Conservation (phyloP, 305 asterid species). For the Stenogyne calaminthoides region DNA sequence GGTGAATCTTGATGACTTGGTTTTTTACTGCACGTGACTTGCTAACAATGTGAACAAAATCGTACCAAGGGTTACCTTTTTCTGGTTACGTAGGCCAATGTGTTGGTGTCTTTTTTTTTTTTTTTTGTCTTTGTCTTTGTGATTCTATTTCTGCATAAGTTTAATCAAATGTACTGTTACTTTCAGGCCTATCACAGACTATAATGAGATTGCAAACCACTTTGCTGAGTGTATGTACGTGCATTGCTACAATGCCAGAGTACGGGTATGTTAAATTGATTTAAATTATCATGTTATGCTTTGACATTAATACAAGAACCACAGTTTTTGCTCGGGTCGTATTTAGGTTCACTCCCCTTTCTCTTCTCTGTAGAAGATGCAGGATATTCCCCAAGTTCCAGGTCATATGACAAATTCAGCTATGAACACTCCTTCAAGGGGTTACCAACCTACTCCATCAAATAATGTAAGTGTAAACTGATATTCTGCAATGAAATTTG, state of each 20-base stretch:
- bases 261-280: slow-evolving; percentile 53
- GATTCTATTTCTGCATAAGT: slow-evolving; percentile 1
- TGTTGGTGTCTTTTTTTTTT: not conserved
- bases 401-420: slow-evolving; percentile 53
- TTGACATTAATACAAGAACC: not conserved
- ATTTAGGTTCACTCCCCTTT: slow-evolving; percentile 4
- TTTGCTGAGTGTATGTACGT: slow-evolving; percentile 81
- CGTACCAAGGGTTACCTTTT: not conserved
- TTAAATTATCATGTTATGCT: slow-evolving; percentile 8
- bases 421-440: slow-evolving; percentile 60
- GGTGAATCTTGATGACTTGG: not conserved
- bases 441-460: slow-evolving; percentile 53
- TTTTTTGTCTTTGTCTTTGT: not conserved
- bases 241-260: slow-evolving; percentile 71
- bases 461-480: slow-evolving; percentile 53
- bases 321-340: not conserved
- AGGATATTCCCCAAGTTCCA: slow-evolving; percentile 48
- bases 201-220: slow-evolving; percentile 79
- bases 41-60: not conserved
- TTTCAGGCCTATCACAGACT: slow-evolving; percentile 74
- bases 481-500: slow-evolving; percentile 12
- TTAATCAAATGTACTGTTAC: slow-evolving; percentile 29
- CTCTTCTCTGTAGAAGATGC: slow-evolving; percentile 48
- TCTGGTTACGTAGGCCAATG: not conserved
- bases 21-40: not conserved